These are phyloP conservation scores for Massariosphaeria phaeospora DNA, from an alignment of 495 filamentous ascomycete genomes.

Conservation along the genomic window DNA sequence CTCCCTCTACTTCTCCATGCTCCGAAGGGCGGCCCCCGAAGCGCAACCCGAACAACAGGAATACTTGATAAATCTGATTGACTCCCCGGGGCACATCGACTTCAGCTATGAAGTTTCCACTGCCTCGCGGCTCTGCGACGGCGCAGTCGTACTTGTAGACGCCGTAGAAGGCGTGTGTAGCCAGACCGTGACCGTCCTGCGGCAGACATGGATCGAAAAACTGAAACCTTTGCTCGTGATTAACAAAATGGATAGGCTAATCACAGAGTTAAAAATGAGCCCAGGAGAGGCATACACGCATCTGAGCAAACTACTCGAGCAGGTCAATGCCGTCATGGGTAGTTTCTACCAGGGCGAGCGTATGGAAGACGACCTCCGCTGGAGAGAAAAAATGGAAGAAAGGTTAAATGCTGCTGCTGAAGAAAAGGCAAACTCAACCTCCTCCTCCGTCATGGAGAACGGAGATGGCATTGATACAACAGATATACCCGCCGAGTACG, in stretches of 20 bases:
- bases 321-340: conserved; percentile 95
- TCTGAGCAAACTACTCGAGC: conserved; percentile 83
- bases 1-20: conserved; percentile 90
- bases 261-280: conserved; percentile 90
- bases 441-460: conserved; percentile 33
- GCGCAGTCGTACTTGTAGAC: conserved; percentile 92
- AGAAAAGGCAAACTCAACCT: conserved; percentile 42
- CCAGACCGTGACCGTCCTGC: conserved; percentile 93
- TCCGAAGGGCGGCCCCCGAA: conserved; percentile 63
- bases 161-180: conserved; percentile 97
- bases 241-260: conserved; percentile 94
- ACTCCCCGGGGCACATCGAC: conserved; percentile 96
- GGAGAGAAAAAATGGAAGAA: conserved; percentile 89
- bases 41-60: conserved; percentile 68
- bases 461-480: conserved; percentile 46
- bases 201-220: conserved; percentile 94
- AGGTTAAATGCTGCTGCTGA: conserved; percentile 52
- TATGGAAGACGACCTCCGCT: conserved; percentile 97
- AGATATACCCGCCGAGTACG: conserved; percentile 50
- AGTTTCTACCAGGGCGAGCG: conserved; percentile 97
- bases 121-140: conserved; percentile 89
- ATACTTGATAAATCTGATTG: conserved; percentile 95
- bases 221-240: conserved; percentile 91
- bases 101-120: conserved; percentile 98
- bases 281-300: conserved; percentile 85